Percentiles rank a stretch among this genome's conserved stretches.
Evolutionary conservation across 1,284 basidiomycete genomes (phyloP).

Genomic region (Cryptococcus deneoformans): DNA sequence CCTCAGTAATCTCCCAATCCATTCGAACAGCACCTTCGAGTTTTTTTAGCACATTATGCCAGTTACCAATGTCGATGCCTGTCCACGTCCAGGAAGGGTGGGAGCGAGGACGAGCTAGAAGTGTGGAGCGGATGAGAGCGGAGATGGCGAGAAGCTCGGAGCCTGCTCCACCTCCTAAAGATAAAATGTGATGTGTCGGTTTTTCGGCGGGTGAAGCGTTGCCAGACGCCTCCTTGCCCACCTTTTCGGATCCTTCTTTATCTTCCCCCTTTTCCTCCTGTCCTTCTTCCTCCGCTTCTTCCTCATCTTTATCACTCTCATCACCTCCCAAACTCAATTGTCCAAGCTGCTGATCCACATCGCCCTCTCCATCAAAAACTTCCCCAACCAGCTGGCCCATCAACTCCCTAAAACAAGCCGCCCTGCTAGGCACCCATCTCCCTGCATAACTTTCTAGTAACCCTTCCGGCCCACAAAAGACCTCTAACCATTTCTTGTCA

Average conservation of each 20-base stretch:
- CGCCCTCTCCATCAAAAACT: slow-evolving; percentile 7
- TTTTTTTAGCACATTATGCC: slow-evolving; percentile 32
- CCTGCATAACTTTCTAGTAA: slow-evolving; percentile 49
- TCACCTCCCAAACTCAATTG: slow-evolving; percentile 26
- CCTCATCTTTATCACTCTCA: slow-evolving; percentile 9
- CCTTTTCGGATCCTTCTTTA: slow-evolving; percentile 2
- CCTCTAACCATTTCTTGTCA: slow-evolving; percentile 46
- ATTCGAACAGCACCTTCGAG: slow-evolving; percentile 20
- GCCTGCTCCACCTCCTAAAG: slow-evolving; percentile 50
- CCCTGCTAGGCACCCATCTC: slow-evolving; percentile 51
- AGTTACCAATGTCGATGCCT: slow-evolving; percentile 46
- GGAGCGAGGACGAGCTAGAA: slow-evolving; percentile 11
- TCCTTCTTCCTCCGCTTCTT: slow-evolving; percentile 7
- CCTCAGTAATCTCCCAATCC: slow-evolving; percentile 27
- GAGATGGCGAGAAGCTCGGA: slow-evolving; percentile 49
- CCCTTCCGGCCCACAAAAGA: slow-evolving; percentile 34
- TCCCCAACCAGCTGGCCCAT: slow-evolving; percentile 38
- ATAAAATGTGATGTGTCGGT: slow-evolving; percentile 29
- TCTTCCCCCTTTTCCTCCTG: slow-evolving; percentile 10
- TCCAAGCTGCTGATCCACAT: slow-evolving; percentile 23
- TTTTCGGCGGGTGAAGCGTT: not conserved
- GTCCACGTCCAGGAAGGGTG: slow-evolving; percentile 22
- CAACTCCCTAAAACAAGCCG: slow-evolving; percentile 47
- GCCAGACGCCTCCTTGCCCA: not conserved
- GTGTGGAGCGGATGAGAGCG: slow-evolving; percentile 23